phyloP scores from a whole-genome alignment of 1,284 basidiomycete genomes.

The Boletellus deceptivus region DNA sequence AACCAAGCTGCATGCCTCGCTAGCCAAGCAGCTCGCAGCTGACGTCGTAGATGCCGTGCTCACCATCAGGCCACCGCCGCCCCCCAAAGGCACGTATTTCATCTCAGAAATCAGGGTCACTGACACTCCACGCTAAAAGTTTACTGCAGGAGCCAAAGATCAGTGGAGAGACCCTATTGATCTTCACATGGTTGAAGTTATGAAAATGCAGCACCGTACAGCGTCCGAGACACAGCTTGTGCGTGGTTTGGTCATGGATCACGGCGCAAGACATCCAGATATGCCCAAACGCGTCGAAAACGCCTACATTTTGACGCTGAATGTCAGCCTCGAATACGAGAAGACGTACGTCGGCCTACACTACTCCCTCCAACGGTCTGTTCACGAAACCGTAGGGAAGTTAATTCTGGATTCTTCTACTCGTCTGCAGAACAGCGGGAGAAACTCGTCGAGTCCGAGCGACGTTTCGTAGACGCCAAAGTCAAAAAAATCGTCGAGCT shows the following conservation, averaged over 20 bases:
- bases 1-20: constrained; percentile 84
- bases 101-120: constrained; percentile 14
- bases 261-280: constrained; percentile 97
- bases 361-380: constrained; percentile 19
- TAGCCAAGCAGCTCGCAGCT: constrained; percentile 88
- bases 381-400: constrained; percentile 64
- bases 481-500: constrained; percentile 97
- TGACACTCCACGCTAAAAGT: constrained; percentile 22
- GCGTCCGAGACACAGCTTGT: constrained; percentile 98
- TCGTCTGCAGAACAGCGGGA: constrained; percentile 98
- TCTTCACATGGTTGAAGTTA: constrained; percentile 99
- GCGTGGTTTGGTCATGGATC: constrained; percentile 91
- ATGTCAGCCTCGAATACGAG: constrained; percentile 98
- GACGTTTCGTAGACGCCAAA: constrained; percentile 92
- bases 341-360: constrained; percentile 78
- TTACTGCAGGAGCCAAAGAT: constrained; percentile 51
- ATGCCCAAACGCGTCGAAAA: constrained; percentile 99
- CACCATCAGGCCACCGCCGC: constrained; percentile 76
- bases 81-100: constrained; percentile 50
- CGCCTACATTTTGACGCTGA: constrained; percentile 92
- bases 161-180: constrained; percentile 89
- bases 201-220: constrained; percentile 99
- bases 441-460: constrained; percentile 97
- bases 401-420: constrained; percentile 99
- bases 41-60: constrained; percentile 96